Percentiles rank a stretch among this genome's conserved stretches.
These are phyloP conservation scores for Tardiomyces blankii DNA, from an alignment of 1,139 yeast genomes.

Conservation along the genomic window DNA sequence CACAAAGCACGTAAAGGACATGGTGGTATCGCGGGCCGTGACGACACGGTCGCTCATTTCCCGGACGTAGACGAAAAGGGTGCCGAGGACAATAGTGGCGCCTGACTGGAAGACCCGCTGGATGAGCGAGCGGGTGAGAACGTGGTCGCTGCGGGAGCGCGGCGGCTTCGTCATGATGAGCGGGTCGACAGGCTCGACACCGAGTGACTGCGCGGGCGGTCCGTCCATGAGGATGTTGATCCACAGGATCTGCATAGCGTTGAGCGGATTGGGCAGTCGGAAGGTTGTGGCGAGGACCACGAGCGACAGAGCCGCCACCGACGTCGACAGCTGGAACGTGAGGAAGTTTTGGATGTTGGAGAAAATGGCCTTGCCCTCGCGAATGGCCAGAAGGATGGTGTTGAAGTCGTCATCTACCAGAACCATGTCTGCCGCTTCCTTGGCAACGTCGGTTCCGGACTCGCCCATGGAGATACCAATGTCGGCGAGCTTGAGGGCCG, in stretches of 20 bases:
- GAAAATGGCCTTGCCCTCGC: slow-evolving; percentile 95
- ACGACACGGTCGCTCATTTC: slow-evolving; percentile 77
- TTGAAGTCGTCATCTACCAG: slow-evolving; percentile 93
- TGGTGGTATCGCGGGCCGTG: slow-evolving; percentile 93
- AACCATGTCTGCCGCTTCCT: slow-evolving; percentile 97
- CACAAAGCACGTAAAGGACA: slow-evolving; percentile 96
- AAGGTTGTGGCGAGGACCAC: slow-evolving; percentile 80
- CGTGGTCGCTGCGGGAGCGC: slow-evolving; percentile 71
- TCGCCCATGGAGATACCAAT: slow-evolving; percentile 97
- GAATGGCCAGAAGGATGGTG: slow-evolving; percentile 83
- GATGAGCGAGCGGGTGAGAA: slow-evolving; percentile 57
- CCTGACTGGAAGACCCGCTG: slow-evolving; percentile 71
- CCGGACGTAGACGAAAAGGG: slow-evolving; percentile 69
- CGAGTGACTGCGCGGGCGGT: slow-evolving; percentile 96
- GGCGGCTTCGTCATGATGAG: slow-evolving; percentile 95
- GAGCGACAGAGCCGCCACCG: slow-evolving; percentile 86
- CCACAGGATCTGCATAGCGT: slow-evolving; percentile 98
- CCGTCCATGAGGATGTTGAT: slow-evolving; percentile 97
- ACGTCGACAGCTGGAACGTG: slow-evolving; percentile 89
- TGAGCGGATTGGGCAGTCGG: slow-evolving; percentile 88
- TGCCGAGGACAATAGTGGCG: slow-evolving; percentile 57
- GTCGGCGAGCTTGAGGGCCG: slow-evolving; percentile 94
- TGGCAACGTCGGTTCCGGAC: slow-evolving; percentile 96
- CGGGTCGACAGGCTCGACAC: slow-evolving; percentile 94
- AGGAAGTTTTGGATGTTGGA: slow-evolving; percentile 88